These are phyloP conservation scores for Kitagawia praeruptora DNA, from an alignment of 129 eudicot species.

Conservation along the genomic window DNA sequence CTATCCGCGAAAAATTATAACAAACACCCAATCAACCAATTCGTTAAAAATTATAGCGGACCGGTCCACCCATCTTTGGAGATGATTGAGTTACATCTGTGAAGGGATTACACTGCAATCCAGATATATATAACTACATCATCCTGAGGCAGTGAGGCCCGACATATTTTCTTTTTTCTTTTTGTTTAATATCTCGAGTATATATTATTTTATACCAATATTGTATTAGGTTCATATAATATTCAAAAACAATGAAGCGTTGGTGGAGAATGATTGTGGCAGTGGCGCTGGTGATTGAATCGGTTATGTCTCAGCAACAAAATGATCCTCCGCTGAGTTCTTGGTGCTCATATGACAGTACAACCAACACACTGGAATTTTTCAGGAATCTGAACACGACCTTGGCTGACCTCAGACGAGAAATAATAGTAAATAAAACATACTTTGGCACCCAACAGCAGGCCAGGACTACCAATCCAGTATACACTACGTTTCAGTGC, in stretches of 20 bases:
- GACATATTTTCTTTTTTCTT: too few relatives aligned
- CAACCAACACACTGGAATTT: constrained; percentile 29
- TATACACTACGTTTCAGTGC: constrained; percentile 59
- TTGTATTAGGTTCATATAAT: neutral
- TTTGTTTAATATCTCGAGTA: too few relatives aligned
- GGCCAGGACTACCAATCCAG: constrained; percentile 47
- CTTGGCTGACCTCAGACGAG: constrained; percentile 32
- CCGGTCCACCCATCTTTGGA: too few relatives aligned
- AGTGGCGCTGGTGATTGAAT: neutral
- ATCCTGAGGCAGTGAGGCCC: too few relatives aligned
- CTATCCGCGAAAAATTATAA: too few relatives aligned
- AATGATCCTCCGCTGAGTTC: constrained; percentile 25
- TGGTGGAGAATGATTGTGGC: constrained; percentile 1
- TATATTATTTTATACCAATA: too few relatives aligned
- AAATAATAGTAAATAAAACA: constrained; percentile 30
- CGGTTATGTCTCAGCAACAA: constrained; percentile 44
- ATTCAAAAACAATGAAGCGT: neutral
- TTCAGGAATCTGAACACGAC: constrained; percentile 46
- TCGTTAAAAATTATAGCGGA: too few relatives aligned
- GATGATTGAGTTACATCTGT: too few relatives aligned
- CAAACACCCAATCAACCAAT: too few relatives aligned
- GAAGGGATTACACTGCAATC: too few relatives aligned
- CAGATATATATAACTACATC: too few relatives aligned
- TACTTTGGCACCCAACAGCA: constrained; percentile 46
- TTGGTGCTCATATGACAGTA: constrained; percentile 51